These are phyloP conservation scores for Cinchona pubescens DNA, from an alignment of 257 asterid species.

Conservation along the genomic window DNA sequence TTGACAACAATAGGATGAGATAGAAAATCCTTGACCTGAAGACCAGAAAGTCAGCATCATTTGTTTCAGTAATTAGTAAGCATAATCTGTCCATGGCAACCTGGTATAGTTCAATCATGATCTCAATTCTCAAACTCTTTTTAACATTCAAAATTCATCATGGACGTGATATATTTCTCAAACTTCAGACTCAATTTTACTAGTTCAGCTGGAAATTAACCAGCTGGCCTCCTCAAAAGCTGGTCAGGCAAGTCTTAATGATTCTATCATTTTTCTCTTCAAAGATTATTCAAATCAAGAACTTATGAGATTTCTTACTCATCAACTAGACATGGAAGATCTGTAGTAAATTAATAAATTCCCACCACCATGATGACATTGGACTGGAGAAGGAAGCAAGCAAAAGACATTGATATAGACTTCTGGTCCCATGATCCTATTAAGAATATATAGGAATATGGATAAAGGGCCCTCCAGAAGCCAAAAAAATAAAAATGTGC, in stretches of 20 bases:
- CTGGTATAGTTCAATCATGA: not conserved
- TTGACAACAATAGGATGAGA: too few species aligned
- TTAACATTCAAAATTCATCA: not conserved
- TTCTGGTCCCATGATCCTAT: constrained; percentile 11
- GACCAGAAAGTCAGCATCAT: not conserved
- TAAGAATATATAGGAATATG: not conserved
- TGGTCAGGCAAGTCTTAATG: not conserved
- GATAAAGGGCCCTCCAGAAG: constrained; percentile 5
- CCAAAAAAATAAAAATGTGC: constrained; percentile 4
- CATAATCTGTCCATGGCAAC: not conserved
- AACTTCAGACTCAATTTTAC: not conserved
- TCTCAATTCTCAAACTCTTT: too few species aligned
- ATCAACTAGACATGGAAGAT: constrained; percentile 7
- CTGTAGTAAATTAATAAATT: constrained; percentile 2
- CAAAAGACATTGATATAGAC: constrained; percentile 7
- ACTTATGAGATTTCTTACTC: not conserved
- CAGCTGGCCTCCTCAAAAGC: not conserved
- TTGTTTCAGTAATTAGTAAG: not conserved
- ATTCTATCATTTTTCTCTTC: constrained; percentile 2
- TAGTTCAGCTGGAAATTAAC: constrained; percentile 5
- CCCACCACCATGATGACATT: not conserved
- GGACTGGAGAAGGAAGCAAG: constrained; percentile 5
- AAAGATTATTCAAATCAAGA: not conserved
- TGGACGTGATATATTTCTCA: not conserved
- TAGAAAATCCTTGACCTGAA: too few species aligned